Base-by-base conservation (phyloP, 768 basidiomycete species). In the Pleurotus eryngii region DNA sequence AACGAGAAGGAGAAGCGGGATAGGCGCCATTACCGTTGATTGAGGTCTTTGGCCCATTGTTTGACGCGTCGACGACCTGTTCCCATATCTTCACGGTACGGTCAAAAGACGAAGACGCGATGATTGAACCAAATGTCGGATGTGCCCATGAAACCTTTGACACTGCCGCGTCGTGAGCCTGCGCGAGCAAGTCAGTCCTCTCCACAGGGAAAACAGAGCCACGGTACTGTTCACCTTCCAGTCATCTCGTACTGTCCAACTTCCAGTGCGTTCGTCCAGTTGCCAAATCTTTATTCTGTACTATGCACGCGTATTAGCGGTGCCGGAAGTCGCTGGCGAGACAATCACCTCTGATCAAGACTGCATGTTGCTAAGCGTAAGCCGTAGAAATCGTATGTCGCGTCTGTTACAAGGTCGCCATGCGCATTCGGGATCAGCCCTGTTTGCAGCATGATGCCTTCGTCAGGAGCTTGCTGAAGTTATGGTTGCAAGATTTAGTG, bases 151-250 rank as follows among this genome's bases (percentile, higher is more conserved):
- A 82, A 12, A 97, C 64, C 68, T 82, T 87, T 6, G 92, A 84
- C 38, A 97, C 80, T 0, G 95, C 85, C 14, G 94, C 94, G 65
- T 96, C 93, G 68, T 98, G 95, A n/a, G 95, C 96, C 92, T 96
- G 64, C 12, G 15, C 15, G n/a, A 24, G 14, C 24, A 17, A 49
- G 38, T 53, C 30, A 35, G 9, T 48, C 35, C n/a, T 59, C 43
- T 20, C 17, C 5, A 15, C 51, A 42, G 24, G 24, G 24, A 26
- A 26, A 57, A 17, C 24, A n/a, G 49, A 26, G 37, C 2, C n/a
- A 49, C 18, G 22, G 46, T 49, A 42, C n/a, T 4, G n/a, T 3
- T 14, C 56, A 80, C 93, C 79, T 94, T 95, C 95, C 95, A 97
- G 64, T 95, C 93, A 56, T 91, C 87, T 65, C 92, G 88, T 1